phyloP scores from a whole-genome alignment of 179 eudicot species.

The Heliamphora pulchella region DNA sequence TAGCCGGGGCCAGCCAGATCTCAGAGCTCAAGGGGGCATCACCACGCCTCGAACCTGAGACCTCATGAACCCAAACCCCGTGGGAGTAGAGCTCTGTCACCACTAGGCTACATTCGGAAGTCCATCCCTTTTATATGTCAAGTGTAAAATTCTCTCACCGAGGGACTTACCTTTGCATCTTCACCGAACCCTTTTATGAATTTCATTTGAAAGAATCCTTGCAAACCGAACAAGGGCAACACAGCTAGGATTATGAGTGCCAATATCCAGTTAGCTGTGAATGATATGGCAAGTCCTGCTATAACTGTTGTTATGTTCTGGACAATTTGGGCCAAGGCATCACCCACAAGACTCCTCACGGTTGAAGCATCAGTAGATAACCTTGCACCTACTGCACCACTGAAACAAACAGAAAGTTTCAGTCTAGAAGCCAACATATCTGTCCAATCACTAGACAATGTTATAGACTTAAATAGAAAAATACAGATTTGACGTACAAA shows the following conservation, averaged over 20 bases:
- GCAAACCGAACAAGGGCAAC: conserved; percentile 55
- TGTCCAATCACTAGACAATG: too few relatives aligned
- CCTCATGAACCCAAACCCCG: too few relatives aligned
- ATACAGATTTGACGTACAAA: too few relatives aligned
- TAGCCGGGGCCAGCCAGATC: too few relatives aligned
- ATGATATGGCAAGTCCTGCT: conserved; percentile 61
- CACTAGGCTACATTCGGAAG: too few relatives aligned
- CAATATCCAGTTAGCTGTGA: conserved; percentile 70
- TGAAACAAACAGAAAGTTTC: conserved; percentile 17
- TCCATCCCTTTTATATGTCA: too few relatives aligned
- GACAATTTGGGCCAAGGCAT: conserved; percentile 50
- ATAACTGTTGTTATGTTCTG: conserved; percentile 64
- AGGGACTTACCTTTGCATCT: conserved; percentile 62
- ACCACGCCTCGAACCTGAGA: too few relatives aligned
- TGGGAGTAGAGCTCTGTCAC: too few relatives aligned
- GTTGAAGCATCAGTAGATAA: conserved; percentile 72
- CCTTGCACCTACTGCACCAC: conserved; percentile 90
- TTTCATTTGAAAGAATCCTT: conserved; percentile 60
- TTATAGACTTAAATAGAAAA: too few relatives aligned
- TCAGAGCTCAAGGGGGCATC: too few relatives aligned
- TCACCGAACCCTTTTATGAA: conserved; percentile 58
- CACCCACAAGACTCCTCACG: conserved; percentile 68
- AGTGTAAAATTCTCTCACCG: background rate
- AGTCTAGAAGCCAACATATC: background rate
- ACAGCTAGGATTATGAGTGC: conserved; percentile 53